Evolutionary conservation across 192 early-diverging fungal species (phyloP).

Genomic region (Backusella morwellensis): DNA sequence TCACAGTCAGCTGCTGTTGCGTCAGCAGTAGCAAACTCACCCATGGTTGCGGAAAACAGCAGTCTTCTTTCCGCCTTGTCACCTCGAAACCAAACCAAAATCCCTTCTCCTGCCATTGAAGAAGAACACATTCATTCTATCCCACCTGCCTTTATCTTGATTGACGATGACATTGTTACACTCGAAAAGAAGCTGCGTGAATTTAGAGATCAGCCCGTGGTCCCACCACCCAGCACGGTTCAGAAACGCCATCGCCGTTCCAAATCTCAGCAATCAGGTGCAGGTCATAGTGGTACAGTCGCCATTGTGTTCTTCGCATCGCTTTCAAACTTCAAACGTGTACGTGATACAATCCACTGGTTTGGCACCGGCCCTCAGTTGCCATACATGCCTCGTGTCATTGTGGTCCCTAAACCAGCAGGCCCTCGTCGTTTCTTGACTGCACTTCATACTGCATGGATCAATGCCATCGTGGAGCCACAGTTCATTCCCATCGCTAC

Average conservation of each 20-base stretch:
- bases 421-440: conserved; percentile 60
- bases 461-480: conserved; percentile 46
- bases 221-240: not conserved
- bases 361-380: conserved; percentile 17
- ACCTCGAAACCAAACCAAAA: not conserved
- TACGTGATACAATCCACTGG: conserved; percentile 45
- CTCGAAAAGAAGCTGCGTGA: conserved; percentile 46
- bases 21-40: not conserved
- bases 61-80: not conserved
- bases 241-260: conserved; percentile 6
- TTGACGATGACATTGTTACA: conserved; percentile 55
- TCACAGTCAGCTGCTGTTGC: not conserved
- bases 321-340: conserved; percentile 44
- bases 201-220: conserved; percentile 23
- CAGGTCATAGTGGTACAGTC: conserved; percentile 30
- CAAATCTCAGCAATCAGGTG: not conserved
- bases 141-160: conserved; percentile 50
- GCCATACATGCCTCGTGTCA: conserved; percentile 39
- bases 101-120: conserved; percentile 20
- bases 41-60: not conserved
- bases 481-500: conserved; percentile 54
- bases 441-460: conserved; percentile 53
- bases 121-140: conserved; percentile 21
- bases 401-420: conserved; percentile 60
- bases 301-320: conserved; percentile 58